A percentile compares a stretch with the other conserved stretches of the same genome.
These are phyloP conservation scores for Acmispon strigosus DNA, from an alignment of 306 rosid species.

Conservation along the genomic window DNA sequence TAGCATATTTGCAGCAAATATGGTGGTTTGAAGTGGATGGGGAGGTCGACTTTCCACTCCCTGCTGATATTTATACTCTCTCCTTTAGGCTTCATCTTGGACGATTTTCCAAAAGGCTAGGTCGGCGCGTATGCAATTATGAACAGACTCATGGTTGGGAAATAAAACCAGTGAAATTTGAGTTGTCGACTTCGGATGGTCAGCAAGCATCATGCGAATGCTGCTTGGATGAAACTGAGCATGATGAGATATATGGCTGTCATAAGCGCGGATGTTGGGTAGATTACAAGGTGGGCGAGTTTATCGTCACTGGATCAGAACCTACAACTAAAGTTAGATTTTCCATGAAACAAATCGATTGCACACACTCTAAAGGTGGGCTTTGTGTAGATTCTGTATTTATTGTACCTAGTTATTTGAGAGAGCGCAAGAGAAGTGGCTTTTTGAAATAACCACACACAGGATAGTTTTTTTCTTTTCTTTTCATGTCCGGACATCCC, in stretches of 20 bases:
- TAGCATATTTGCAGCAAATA: slow-evolving; percentile 88
- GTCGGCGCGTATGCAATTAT: slow-evolving; percentile 65
- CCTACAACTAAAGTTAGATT: slow-evolving; percentile 66
- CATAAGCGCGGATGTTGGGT: slow-evolving; percentile 84
- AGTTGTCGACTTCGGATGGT: slow-evolving; percentile 68
- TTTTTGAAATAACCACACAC: slow-evolving; percentile 31
- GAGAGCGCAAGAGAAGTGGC: slow-evolving; percentile 45
- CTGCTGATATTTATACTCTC: slow-evolving; percentile 76
- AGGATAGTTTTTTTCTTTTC: slow-evolving; percentile 21
- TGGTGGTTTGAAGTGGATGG: slow-evolving; percentile 99
- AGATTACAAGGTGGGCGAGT: slow-evolving; percentile 96
- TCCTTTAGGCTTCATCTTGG: slow-evolving; percentile 89
- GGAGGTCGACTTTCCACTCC: slow-evolving; percentile 62
- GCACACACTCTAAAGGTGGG: slow-evolving; percentile 95
- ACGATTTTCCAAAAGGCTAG: slow-evolving; percentile 69
- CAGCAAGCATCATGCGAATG: slow-evolving; percentile 55
- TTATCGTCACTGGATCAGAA: slow-evolving; percentile 48
- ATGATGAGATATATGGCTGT: slow-evolving; percentile 42
- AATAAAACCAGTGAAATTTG: slow-evolving; percentile 66
- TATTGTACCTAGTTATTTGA: slow-evolving; percentile 67
- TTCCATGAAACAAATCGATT: slow-evolving; percentile 97
- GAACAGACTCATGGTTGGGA: slow-evolving; percentile 98
- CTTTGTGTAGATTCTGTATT: slow-evolving; percentile 90
- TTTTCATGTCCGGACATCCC: slow-evolving; percentile 21
- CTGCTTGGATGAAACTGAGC: slow-evolving; percentile 60